Evolutionary conservation across 169 alveolate genomes (phyloP), one percentile per base, ranked within the genome.

Genomic region (Eimeria sp.): DNA sequence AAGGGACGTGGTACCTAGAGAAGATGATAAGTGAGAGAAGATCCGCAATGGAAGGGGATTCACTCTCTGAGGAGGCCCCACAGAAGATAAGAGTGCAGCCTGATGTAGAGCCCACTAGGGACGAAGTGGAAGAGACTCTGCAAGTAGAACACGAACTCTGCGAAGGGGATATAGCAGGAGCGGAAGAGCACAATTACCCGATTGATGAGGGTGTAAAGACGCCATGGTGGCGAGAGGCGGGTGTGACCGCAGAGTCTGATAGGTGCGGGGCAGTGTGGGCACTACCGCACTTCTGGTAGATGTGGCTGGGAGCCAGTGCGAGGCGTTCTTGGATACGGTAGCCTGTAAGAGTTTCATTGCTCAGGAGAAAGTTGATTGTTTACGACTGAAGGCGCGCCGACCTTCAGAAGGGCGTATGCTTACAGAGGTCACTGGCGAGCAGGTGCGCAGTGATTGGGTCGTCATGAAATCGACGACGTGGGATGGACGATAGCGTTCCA

Each of bases 321-420:
- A 71, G 80, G 52, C 80, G 80, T 71, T 71, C 54, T 27, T 71
- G 23, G 80, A 71, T 20, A 30, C 80, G 49, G 80, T 1, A 46
- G 49, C 43, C 43, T 20, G 49, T n/a, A 71, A 30, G 23, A 71
- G 80, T 37, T 71, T 71, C 49, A 25, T 30, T 71, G n/a, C 49
- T 71, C 52, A 13, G 40, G 49, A 30, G 23, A 71, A 10, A 30
- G 80, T 71, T 37, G 49, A 71, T 60, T 46, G 80, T n/a, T 37
- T 71, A n/a, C 80, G n/a, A 37, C 80, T 71, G 25, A 71, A 71
- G 80, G 80, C 49, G 80, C 80, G 80, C 54, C 80, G 80, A 71
- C 80, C 49, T 71, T 37, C 80, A 71, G 80, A 71, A 4, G 80
- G n/a, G 80, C 16, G 27, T 60, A 18, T 60, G n/a, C n/a, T n/a